Evolutionary conservation across 2,329 filamentous ascomycete species (phyloP), one percentile per base, ranked within the genome.

Genomic region (Dactylonectria estremocensis): DNA sequence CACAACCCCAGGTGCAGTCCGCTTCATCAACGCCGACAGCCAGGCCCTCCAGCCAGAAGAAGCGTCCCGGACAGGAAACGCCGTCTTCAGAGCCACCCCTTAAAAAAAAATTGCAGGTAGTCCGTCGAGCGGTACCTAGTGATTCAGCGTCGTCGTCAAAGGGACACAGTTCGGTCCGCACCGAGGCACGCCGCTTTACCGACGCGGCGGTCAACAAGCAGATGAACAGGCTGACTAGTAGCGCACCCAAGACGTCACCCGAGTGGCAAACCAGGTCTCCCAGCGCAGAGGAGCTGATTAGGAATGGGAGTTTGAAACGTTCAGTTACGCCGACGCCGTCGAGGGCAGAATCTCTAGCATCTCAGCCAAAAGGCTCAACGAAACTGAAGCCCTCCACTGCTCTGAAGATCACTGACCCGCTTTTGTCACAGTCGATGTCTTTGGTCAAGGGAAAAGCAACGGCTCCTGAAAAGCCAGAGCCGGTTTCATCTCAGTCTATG

Each of bases 161-260:
- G 16, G 53, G 40, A 2, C 49, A 57, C 18, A 61, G 40, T 28
- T 48, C 58, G 1, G 28, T 57, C 10, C 66, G 68, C 16, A 64
- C 45, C 14, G 28, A 62, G 22, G 67, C 71, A 11, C 70, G 56
- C 22, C 72, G 69, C 49, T 72, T 72, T 61, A 71, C 74, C 28
- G 72, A 78, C 52, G 71, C 69, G 24, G 69, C 60, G 24, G 64
- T 70, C 1, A 31, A 59, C 9, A 70, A 58, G 45, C 63, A 57
- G 11, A 40, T 75, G 28, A 18, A 62, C 20, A 61, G 67, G 20
- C 24, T 70, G 16, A 68, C 22, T 5, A 55, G 52, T 1, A 57
- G 56, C 14, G 31, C 62, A 3, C 18, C 54, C 55, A 69, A 62
- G 45, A 68, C 61, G 48, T 28, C 24, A 28, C 63, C 54, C 18